These are phyloP conservation scores for Wickerhamomyces hampshirensis DNA, from an alignment of 805 yeast genomes.

Conservation along the genomic window DNA sequence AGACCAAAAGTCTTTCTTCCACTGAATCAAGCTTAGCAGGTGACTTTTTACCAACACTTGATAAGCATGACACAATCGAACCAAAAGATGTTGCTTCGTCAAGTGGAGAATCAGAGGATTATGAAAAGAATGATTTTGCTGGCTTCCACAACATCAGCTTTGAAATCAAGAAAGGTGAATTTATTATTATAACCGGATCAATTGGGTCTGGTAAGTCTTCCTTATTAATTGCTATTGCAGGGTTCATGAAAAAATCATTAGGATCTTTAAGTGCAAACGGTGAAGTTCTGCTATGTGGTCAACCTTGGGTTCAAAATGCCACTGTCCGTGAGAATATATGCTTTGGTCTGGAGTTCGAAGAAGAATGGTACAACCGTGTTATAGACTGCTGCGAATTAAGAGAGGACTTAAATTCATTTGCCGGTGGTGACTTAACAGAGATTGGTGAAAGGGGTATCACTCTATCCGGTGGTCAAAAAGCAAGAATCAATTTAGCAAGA, in stretches of 20 bases:
- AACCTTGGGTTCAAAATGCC: constrained; percentile 75
- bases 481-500: constrained; percentile 64
- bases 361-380: constrained; percentile 44
- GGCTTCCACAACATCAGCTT: constrained; percentile 30
- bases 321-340: constrained; percentile 63
- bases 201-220: constrained; percentile 80
- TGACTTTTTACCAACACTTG: no score
- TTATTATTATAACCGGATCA: constrained; percentile 68
- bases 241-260: constrained; percentile 49
- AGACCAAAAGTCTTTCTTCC: no score
- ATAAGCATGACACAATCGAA: no score
- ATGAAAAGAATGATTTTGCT: constrained; percentile 9
- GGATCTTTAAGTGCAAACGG: constrained; percentile 53
- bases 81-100: constrained; percentile 10
- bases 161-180: constrained; percentile 51
- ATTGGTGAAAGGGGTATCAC: constrained; percentile 78
- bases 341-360: constrained; percentile 51
- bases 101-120: constrained; percentile 15
- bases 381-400: constrained; percentile 55
- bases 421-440: constrained; percentile 66
- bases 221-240: constrained; percentile 59
- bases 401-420: constrained; percentile 53
- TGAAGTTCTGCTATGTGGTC: constrained; percentile 40
- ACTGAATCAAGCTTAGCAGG: no score
- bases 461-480: constrained; percentile 77